These are phyloP conservation scores for Phytophthora uliginosa DNA, from an alignment of 352 stramenopile species.

Conservation along the genomic window DNA sequence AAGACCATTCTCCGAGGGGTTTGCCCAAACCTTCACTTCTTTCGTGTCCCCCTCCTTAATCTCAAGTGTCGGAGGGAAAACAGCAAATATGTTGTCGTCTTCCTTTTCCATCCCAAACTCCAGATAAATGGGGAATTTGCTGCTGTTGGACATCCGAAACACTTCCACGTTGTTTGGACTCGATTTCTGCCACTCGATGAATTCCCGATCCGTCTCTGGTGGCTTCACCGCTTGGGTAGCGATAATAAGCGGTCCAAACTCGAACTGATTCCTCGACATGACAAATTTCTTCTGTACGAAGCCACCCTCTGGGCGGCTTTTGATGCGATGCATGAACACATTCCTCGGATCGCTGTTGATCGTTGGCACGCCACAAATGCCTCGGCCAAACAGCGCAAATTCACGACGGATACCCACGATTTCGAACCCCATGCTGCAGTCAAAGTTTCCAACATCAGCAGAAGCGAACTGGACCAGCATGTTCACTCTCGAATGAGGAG, in stretches of 20 bases:
- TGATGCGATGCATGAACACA: constrained; percentile 96
- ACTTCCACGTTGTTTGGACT: constrained; percentile 87
- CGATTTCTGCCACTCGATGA: constrained; percentile 55
- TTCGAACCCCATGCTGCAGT: constrained; percentile 92
- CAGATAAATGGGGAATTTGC: constrained; percentile 78
- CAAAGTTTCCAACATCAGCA: constrained; percentile 78
- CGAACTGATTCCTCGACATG: constrained; percentile 88
- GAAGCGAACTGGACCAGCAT: constrained; percentile 90
- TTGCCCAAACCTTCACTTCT: constrained; percentile 94
- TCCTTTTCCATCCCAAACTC: constrained; percentile 60
- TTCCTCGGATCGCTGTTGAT: constrained; percentile 95
- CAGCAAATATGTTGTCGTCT: constrained; percentile 59
- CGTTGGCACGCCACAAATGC: constrained; percentile 86
- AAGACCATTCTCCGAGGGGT: constrained; percentile 69
- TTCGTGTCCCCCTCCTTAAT: constrained; percentile 91
- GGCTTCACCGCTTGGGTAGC: constrained; percentile 22
- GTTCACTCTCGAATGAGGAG: constrained; percentile 56
- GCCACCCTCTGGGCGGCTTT: constrained; percentile 68
- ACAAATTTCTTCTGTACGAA: constrained; percentile 95
- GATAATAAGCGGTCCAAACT: constrained; percentile 95
- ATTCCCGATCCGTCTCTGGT: constrained; percentile 59
- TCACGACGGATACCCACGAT: constrained; percentile 89
- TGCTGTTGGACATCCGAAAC: constrained; percentile 94
- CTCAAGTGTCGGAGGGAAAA: constrained; percentile 80
- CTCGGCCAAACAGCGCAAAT: constrained; percentile 87